A percentile compares a stretch with the other conserved stretches of the same genome.
These are phyloP conservation scores for Hylodesmum podocarpum DNA, from an alignment of 306 rosid genomes.

Conservation along the genomic window DNA sequence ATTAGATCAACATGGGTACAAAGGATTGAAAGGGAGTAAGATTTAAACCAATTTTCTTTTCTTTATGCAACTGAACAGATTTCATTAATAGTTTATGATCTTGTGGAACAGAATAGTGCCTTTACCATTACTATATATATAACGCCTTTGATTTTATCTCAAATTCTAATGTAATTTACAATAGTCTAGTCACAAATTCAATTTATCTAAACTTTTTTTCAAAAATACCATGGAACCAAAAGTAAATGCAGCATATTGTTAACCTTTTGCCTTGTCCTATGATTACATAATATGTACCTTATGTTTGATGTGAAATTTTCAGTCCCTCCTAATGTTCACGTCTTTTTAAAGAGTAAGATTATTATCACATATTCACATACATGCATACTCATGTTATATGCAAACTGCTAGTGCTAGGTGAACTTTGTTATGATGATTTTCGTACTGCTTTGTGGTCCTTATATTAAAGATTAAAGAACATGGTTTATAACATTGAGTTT, in stretches of 20 bases:
- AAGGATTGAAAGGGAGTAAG: neutral
- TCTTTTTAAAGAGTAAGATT: neutral
- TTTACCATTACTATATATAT: neutral
- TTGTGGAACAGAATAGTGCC: neutral
- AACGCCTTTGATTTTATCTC: too few species aligned
- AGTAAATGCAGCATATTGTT: neutral
- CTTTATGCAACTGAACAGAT: neutral
- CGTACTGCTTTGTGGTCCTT: constrained; percentile 37
- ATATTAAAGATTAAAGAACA: constrained; percentile 18
- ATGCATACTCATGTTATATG: neutral
- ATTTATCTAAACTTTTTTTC: too few species aligned
- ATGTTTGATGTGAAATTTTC: neutral
- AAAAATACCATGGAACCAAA: neutral
- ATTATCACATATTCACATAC: neutral
- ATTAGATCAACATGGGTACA: neutral
- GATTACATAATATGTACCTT: neutral
- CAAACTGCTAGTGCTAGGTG: neutral
- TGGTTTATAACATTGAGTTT: neutral
- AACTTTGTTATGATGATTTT: constrained; percentile 7
- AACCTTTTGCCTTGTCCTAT: neutral
- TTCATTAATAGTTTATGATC: neutral
- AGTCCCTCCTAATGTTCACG: neutral
- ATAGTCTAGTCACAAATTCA: too few species aligned
- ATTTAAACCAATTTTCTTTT: neutral
- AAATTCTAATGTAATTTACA: too few species aligned